phyloP scores from a whole-genome alignment of 805 yeast species.

The Brettanomyces sp. region DNA sequence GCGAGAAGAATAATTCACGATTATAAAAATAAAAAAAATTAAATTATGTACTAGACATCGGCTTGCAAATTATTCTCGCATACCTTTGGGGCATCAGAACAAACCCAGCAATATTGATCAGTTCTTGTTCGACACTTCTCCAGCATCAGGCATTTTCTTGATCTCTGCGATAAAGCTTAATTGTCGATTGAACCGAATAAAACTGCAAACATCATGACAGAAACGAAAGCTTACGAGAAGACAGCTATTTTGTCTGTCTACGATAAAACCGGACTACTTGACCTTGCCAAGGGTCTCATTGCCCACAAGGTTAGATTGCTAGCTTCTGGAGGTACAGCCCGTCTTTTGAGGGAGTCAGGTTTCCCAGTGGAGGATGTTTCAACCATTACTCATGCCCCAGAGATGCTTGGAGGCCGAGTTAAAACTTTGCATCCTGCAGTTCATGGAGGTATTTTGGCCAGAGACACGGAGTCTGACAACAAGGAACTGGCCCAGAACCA shows the following conservation, averaged over 20 bases:
- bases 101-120: too few species aligned
- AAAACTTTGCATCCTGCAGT: conserved; percentile 98
- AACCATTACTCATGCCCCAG: conserved; percentile 95
- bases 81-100: too few species aligned
- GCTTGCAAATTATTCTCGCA: too few species aligned
- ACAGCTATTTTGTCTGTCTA: conserved; percentile 96
- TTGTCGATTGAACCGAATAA: too few species aligned
- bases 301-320: conserved; percentile 83
- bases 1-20: too few species aligned
- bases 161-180: too few species aligned
- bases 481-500: conserved; percentile 80
- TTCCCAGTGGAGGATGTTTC: conserved; percentile 97
- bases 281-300: conserved; percentile 89
- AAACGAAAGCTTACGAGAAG: conserved; percentile 34
- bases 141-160: too few species aligned
- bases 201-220: too few species aligned
- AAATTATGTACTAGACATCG: too few species aligned
- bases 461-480: conserved; percentile 87
- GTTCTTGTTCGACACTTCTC: too few species aligned
- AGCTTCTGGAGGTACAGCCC: conserved; percentile 97
- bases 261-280: conserved; percentile 93
- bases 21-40: too few species aligned
- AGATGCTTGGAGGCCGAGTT: conserved; percentile 97
- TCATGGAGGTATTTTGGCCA: conserved; percentile 94
- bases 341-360: conserved; percentile 90